Evolutionary conservation across 192 early-diverging fungal species (phyloP), one percentile per base, ranked within the genome.

Genomic region (Gryganskiella cystojenkinii): DNA sequence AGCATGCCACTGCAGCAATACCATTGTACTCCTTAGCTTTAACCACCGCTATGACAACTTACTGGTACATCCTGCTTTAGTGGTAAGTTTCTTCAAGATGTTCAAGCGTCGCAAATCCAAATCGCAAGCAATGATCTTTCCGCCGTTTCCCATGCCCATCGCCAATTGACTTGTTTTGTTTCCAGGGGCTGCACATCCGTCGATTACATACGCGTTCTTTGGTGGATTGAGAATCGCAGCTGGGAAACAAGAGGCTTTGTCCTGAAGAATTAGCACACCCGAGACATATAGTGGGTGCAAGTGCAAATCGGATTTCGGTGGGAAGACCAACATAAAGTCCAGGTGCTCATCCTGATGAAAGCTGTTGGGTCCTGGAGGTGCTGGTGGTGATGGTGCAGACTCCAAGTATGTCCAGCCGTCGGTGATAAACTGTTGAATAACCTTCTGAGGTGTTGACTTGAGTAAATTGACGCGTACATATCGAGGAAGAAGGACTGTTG

Each of bases 121-220:
- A 71, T 99, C 98, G 79, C 98, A 96, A 0, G 98, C 98, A 81
- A 86, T 92, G 49, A 99, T 93, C 35, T 79, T 87, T 14, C 96
- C 98, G 9, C 86, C 85, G 60, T 96, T 96, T 35, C 86, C 85
- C 92, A 98, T 94, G 28, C 96, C 82, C 59, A 94, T 92, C 5
- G 91, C 91, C 56, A 99, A 82, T 71, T 98, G 97, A 52, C 94
- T 93, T 5, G 98, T 99, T 75, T 99, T 99, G 84, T 99, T 99
- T 7, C 97, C 97, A 4, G 97, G 97, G 0, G 96, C 96, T 17
- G 98, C 98, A 74, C 96, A 99, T 9, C 92, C 95, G 73, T 99
- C 98, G 47, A 99, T 93, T 3, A 91, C 94, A 65, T 90, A 82
- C 0, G 88, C 74, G 4, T 76, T 59, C 25, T 67, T 64, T 3